These are phyloP conservation scores for Candida nitratophila DNA, from an alignment of 805 yeast genomes.

Conservation along the genomic window DNA sequence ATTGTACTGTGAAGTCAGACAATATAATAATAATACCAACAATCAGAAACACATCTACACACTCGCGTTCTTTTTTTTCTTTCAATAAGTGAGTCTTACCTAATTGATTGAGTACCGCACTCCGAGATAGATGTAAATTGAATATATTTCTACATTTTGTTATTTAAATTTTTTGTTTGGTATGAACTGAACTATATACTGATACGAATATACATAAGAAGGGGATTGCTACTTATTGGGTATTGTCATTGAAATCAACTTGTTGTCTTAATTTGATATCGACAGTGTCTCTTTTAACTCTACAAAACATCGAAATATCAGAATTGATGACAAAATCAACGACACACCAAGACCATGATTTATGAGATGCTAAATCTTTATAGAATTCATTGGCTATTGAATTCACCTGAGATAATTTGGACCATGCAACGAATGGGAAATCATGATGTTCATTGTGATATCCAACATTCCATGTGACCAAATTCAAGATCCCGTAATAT, in stretches of 20 bases:
- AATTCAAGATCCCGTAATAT: slow-evolving; percentile 75
- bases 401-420: slow-evolving; percentile 58
- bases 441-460: slow-evolving; percentile 94
- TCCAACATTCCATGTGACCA: slow-evolving; percentile 87
- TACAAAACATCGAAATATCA: slow-evolving; percentile 65
- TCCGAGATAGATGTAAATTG: too few relatives aligned
- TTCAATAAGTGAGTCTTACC: too few relatives aligned
- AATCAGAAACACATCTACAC: too few relatives aligned
- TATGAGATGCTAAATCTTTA: slow-evolving; percentile 67
- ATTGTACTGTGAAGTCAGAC: too few relatives aligned
- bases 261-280: slow-evolving; percentile 26
- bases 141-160: too few relatives aligned
- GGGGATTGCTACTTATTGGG: too few relatives aligned
- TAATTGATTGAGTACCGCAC: too few relatives aligned
- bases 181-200: too few relatives aligned
- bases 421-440: slow-evolving; percentile 92
- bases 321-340: slow-evolving; percentile 64
- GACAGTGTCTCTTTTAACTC: slow-evolving; percentile 60
- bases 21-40: too few relatives aligned
- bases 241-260: slow-evolving; percentile 28
- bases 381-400: slow-evolving; percentile 74
- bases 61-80: too few relatives aligned
- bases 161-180: too few relatives aligned
- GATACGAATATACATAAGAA: too few relatives aligned
- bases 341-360: slow-evolving; percentile 73